These are phyloP conservation scores for Pseudocercospora cruenta DNA, from an alignment of 2,329 filamentous ascomycete species.

Conservation along the genomic window DNA sequence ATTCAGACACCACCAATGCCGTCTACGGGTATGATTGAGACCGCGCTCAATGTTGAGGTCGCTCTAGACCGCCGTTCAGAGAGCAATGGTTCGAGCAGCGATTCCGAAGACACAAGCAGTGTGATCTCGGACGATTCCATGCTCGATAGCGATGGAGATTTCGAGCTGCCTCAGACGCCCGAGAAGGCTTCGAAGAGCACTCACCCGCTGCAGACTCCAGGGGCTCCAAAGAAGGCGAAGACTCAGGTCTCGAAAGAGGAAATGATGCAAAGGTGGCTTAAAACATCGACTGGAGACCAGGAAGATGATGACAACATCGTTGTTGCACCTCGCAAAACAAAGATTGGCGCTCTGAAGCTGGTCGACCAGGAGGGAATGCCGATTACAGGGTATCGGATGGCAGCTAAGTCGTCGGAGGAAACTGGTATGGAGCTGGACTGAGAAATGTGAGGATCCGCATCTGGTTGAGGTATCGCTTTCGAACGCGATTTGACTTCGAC, in stretches of 20 bases:
- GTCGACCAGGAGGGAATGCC: conserved; percentile 8
- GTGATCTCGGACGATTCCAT: neutral
- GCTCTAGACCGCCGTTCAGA: conserved; percentile 8
- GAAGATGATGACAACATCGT: neutral
- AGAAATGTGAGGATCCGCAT: neutral
- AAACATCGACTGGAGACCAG: neutral
- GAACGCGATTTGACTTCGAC: neutral
- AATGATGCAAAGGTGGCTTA: neutral
- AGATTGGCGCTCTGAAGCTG: neutral
- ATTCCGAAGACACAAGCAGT: conserved; percentile 3
- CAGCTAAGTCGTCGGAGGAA: neutral
- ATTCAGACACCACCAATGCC: conserved; percentile 2
- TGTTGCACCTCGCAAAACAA: neutral
- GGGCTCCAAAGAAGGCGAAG: neutral
- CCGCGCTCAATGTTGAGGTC: neutral
- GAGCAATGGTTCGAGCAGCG: neutral
- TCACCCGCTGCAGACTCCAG: neutral
- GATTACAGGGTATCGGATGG: conserved; percentile 14
- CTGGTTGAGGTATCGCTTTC: neutral
- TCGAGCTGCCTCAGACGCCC: neutral
- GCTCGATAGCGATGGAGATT: neutral
- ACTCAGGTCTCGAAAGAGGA: neutral
- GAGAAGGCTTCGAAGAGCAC: neutral
- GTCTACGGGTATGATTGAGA: neutral
- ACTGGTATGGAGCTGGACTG: neutral